Conservation (phyloP, 495 filamentous ascomycete species). For the Margaritispora aquatica region DNA sequence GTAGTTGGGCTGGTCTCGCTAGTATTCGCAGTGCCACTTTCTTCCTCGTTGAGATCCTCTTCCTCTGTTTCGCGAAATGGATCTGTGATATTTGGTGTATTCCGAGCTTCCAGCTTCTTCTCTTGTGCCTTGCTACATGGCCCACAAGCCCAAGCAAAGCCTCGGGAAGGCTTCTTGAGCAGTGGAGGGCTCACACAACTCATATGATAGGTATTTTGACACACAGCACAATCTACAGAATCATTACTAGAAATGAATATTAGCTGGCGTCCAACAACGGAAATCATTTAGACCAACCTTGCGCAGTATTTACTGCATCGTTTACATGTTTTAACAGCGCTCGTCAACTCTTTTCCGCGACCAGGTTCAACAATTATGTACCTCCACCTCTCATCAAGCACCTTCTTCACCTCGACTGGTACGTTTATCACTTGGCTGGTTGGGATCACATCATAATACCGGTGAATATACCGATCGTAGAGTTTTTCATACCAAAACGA, state of each 20-base stretch:
- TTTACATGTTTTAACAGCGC: conserved; percentile 94
- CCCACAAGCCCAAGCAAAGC: conserved; percentile 97
- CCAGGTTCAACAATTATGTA: conserved; percentile 89
- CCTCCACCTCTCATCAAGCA: conserved; percentile 91
- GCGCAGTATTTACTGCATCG: conserved; percentile 85
- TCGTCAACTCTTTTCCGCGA: conserved; percentile 89
- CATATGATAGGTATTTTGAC: conserved; percentile 95
- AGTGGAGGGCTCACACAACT: conserved; percentile 89
- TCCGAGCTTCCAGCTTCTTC: conserved; percentile 81
- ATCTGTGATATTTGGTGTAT: conserved; percentile 62
- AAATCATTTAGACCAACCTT: conserved; percentile 50
- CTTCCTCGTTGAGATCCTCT: conserved; percentile 69
- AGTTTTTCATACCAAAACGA: conserved; percentile 96
- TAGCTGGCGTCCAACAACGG: conserved; percentile 14
- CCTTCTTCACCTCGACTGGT: conserved; percentile 85
- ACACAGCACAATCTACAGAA: conserved; percentile 96
- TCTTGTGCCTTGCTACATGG: conserved; percentile 93
- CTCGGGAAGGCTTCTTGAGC: conserved; percentile 93
- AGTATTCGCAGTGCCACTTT: conserved; percentile 60
- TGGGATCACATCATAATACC: conserved; percentile 94
- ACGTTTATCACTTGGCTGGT: conserved; percentile 93
- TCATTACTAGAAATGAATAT: conserved; percentile 56
- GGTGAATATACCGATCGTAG: conserved; percentile 96
- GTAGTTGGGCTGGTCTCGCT: conserved; percentile 52
- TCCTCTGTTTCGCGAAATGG: conserved; percentile 62